These are phyloP conservation scores for Yarrowia sp. DNA, from an alignment of 805 yeast genomes.

Conservation along the genomic window DNA sequence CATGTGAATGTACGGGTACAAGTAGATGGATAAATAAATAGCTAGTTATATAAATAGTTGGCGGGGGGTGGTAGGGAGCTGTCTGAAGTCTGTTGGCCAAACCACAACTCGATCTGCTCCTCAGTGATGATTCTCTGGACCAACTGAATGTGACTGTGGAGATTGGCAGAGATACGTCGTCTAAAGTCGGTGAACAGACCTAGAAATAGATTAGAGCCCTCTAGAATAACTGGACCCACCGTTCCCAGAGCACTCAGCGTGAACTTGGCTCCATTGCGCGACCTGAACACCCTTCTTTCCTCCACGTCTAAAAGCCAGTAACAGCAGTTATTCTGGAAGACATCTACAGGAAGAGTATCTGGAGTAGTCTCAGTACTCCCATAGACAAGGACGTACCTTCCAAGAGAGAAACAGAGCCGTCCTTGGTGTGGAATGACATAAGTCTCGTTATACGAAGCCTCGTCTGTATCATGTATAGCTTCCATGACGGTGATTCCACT, in stretches of 20 bases:
- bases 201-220: background rate
- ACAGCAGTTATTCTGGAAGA: constrained; percentile 22
- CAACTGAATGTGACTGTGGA: constrained; percentile 19
- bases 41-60: background rate
- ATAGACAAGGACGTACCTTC: constrained; percentile 11
- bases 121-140: constrained; percentile 1
- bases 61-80: too few relatives aligned
- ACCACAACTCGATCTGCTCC: constrained; percentile 21
- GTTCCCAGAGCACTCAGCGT: background rate
- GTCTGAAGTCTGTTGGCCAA: background rate
- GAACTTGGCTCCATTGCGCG: constrained; percentile 3
- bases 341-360: background rate
- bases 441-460: background rate
- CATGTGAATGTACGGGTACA: background rate
- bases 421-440: constrained; percentile 11
- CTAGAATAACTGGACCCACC: constrained; percentile 8
- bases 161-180: constrained; percentile 1
- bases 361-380: background rate
- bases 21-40: background rate
- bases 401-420: constrained; percentile 3
- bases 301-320: constrained; percentile 19
- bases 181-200: constrained; percentile 7
- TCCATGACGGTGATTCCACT: constrained; percentile 6
- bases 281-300: constrained; percentile 1
- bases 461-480: background rate